Evolutionary conservation across 257 asterid genomes (phyloP).

Genomic region (Scutellaria barbata): DNA sequence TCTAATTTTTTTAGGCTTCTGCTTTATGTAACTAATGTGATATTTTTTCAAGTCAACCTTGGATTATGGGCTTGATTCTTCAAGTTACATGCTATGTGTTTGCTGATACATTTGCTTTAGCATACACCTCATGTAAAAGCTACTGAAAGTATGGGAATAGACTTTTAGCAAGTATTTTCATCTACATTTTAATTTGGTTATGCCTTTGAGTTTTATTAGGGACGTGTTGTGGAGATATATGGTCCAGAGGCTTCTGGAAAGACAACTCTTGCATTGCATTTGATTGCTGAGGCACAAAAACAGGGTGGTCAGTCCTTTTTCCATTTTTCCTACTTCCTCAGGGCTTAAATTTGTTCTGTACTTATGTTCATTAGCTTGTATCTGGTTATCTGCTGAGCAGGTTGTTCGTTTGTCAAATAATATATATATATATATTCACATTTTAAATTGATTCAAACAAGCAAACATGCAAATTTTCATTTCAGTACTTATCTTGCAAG

Average conservation of each 20-base stretch:
- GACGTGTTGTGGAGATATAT: slow-evolving; percentile 94
- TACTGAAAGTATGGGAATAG: neutral
- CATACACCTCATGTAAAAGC: slow-evolving; percentile 1
- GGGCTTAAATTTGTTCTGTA: neutral
- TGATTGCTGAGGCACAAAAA: slow-evolving; percentile 94
- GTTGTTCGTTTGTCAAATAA: too few relatives aligned
- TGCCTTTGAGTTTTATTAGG: slow-evolving; percentile 49
- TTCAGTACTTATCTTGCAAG: too few relatives aligned
- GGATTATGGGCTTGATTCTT: neutral
- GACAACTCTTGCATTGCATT: slow-evolving; percentile 96
- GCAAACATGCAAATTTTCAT: too few relatives aligned
- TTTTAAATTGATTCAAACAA: too few relatives aligned
- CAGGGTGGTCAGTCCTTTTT: slow-evolving; percentile 71
- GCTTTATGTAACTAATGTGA: neutral
- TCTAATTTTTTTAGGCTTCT: neutral
- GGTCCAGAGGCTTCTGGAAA: slow-evolving; percentile 99
- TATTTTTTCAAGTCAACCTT: neutral
- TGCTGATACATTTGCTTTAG: neutral
- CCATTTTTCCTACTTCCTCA: neutral
- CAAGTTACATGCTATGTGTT: slow-evolving; percentile 11
- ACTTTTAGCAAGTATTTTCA: neutral
- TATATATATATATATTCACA: neutral
- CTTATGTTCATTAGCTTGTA: neutral
- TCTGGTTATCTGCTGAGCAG: neutral
- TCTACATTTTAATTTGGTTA: slow-evolving; percentile 17